A percentile compares a stretch with the other conserved stretches of the same genome.
Conservation (phyloP, 2,329 filamentous ascomycete genomes). For the Trichoderma afroharzianum region DNA sequence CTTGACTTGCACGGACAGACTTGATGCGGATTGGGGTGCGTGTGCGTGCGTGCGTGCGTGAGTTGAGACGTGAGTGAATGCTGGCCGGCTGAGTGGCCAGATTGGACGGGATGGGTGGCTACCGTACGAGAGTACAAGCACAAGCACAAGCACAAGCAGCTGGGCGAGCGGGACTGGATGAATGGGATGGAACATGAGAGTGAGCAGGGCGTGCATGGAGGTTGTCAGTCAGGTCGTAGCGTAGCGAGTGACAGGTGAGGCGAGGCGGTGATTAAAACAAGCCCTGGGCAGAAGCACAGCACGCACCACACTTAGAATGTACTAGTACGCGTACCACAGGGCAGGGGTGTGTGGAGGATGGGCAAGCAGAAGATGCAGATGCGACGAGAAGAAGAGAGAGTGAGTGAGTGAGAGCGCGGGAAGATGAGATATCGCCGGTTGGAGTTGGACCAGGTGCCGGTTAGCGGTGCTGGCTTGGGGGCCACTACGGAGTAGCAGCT, state of each 20-base stretch:
- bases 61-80: not conserved
- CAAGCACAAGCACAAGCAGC: not conserved
- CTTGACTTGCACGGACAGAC: not conserved
- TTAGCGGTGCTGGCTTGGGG: not conserved
- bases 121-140: not conserved
- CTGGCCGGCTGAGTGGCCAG: not conserved
- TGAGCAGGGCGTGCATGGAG: slow-evolving; percentile 11
- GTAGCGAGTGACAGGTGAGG: slow-evolving; percentile 15
- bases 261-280: slow-evolving; percentile 15
- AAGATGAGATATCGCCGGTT: not conserved
- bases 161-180: not conserved
- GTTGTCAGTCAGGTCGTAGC: slow-evolving; percentile 11
- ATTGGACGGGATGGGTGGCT: not conserved
- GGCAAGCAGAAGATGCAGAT: not conserved
- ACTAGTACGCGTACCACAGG: not conserved
- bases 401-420: not conserved
- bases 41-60: not conserved
- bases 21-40: not conserved
- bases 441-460: not conserved
- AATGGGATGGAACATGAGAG: not conserved
- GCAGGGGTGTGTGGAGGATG: not conserved
- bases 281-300: slow-evolving; percentile 8
- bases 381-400: not conserved
- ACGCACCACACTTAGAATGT: slow-evolving; percentile 2
- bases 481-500: not conserved